These are phyloP conservation scores for Ceratocystis smalleyi DNA, from an alignment of 2,329 filamentous ascomycete species.

Conservation along the genomic window DNA sequence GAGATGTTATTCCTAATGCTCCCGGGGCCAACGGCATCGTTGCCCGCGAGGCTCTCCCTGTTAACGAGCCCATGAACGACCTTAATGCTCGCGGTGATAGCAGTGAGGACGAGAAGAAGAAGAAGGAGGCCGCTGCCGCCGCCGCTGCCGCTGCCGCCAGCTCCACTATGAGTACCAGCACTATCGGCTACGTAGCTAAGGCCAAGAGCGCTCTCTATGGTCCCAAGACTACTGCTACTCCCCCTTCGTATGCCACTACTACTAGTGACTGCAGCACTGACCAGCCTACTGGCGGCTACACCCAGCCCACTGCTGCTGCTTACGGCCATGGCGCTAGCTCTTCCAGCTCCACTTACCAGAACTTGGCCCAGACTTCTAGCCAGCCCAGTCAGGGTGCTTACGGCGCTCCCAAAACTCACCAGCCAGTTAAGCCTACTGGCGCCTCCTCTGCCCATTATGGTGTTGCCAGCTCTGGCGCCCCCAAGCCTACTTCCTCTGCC, in stretches of 20 bases:
- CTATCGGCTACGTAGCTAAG: too few species aligned
- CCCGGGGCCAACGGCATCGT: conserved; percentile 2
- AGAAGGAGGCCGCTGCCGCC: background rate
- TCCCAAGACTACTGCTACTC: background rate
- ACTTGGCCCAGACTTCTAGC: background rate
- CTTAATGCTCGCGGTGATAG: background rate
- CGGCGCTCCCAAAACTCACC: background rate
- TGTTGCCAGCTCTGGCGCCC: background rate
- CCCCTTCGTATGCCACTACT: background rate
- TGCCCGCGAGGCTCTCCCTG: conserved; percentile 3
- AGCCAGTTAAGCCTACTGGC: background rate
- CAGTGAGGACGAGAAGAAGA: background rate
- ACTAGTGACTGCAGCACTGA: background rate
- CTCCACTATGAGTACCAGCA: background rate
- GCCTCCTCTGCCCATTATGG: background rate
- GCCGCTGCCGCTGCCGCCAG: background rate
- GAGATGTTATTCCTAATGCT: background rate
- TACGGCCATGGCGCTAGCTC: background rate
- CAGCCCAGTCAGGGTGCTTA: background rate
- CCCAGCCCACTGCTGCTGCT: background rate
- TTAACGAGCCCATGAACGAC: background rate
- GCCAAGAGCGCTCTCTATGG: background rate
- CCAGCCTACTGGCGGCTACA: background rate
- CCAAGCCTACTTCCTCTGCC: background rate
- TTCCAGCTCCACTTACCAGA: background rate